Evolutionary conservation across 305 asterid genomes (phyloP).

Genomic region (Fraxinus latifolia): DNA sequence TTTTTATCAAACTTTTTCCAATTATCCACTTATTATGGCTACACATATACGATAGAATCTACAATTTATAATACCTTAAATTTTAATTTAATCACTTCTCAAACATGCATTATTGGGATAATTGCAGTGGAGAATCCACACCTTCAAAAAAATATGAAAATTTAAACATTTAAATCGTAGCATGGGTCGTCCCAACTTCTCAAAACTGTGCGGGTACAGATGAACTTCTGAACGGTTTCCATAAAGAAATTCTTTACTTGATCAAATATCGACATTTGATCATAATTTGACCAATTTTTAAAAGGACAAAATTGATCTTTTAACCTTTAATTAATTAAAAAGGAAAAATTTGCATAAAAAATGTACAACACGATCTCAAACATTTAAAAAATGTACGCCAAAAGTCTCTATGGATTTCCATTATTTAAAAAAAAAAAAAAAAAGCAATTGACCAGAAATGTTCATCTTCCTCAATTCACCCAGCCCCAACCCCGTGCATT

Average conservation of each 20-base stretch:
- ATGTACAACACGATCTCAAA: not conserved
- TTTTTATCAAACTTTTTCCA: too few species aligned
- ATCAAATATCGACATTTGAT: too few species aligned
- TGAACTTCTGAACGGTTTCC: not conserved
- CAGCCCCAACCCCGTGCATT: not conserved
- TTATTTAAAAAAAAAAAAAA: not conserved
- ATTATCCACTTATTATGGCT: too few species aligned
- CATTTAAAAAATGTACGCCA: not conserved
- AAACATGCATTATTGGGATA: too few species aligned
- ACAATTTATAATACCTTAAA: too few species aligned
- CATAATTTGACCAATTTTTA: not conserved
- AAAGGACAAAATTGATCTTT: too few species aligned
- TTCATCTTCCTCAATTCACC: not conserved
- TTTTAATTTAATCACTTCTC: too few species aligned
- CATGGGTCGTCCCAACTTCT: not conserved
- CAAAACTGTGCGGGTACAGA: not conserved
- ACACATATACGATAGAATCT: too few species aligned
- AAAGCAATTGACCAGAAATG: not conserved
- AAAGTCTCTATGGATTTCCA: not conserved
- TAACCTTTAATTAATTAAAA: not conserved
- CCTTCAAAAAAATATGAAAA: not conserved
- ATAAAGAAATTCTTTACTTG: too few species aligned
- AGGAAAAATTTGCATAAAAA: not conserved
- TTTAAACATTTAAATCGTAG: not conserved
- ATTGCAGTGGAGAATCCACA: not conserved